Base-by-base conservation (phyloP, 495 filamentous ascomycete genomes). In the Umbilicaria muhlenbergii region DNA sequence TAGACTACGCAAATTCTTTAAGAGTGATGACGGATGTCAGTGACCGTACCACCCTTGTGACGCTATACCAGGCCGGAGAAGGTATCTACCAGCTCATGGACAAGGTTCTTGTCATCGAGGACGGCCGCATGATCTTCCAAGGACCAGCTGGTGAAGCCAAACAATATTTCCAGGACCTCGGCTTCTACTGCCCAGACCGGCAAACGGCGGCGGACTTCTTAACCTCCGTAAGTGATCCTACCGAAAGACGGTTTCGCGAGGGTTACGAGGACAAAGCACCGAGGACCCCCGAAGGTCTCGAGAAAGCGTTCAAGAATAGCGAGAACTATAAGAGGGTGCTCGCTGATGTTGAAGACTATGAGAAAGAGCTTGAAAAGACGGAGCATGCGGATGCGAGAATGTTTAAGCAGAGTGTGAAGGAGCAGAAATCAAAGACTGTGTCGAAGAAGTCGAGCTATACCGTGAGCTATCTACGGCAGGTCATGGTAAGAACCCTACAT, bases 31-130 rank as follows among this genome's bases (percentile, higher is more conserved):
- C 86, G 16, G 82, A 86, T 46, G 74, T 91, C 43, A 81, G 71
- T 53, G 74, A 85, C 51, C 75, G 79, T 11, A 91, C 85, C 5
- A 88, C 83, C 0, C 67, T 93, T 31, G 84, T 86, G 16, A 89
- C 84, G 1, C 64, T 91, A 1, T 91, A 91, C 61, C 84, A 91
- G 54, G 83, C 83, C 1, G 81, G 84, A 40, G 78, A 91, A 56
- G 80, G 75, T 32, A 87, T 88, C 49, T 89, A 86, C 55, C 71
- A 88, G 51, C 64, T 83, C 3, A 83, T 89, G 78, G 80, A 84
- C 55, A 83, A 83, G 54, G 79, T 84, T 0, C 49, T 80, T 42
- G 70, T 84, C 19, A 77, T 84, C 40, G 75, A 81, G 46, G 58
- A 71, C 16, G 80, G 80, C 3, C 69, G 73, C 15, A 74, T 77